Evolutionary conservation across 2,329 filamentous ascomycete genomes (phyloP), one percentile per base, ranked within the genome.

Genomic region (Pseudogymnoascus sp.): DNA sequence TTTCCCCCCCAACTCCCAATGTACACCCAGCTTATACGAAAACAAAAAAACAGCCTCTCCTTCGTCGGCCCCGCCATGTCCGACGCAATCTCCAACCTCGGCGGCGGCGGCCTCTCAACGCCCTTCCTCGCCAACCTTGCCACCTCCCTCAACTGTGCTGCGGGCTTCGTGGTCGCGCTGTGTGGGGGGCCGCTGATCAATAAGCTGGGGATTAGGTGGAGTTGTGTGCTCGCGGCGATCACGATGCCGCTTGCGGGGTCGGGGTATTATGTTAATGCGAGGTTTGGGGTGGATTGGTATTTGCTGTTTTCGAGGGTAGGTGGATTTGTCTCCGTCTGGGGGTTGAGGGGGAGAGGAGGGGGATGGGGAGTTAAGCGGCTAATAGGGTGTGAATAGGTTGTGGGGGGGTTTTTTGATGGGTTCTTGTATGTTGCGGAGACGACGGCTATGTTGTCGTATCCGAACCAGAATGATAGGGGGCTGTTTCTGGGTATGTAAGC

Each of bases 171-270:
- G 3, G 61, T 66, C 19, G 62, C 65, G 6, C 65, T 66, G 2
- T 70, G 73, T 7, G 74, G 74, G 19, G 74, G 74, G 0, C 74
- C 74, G 1, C 61, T 76, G 59, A 75, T 76, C 65, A 76, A 75
- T 65, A 75, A 75, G 60, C 61, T 76, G 6, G 74, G 74, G 12
- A 75, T 75, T 62, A 73, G 72, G 55, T 73, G 70, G 69, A 69
- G 71, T 3, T 76, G 74, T 65, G 65, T 76, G 33, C 72, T 76
- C 41, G 74, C 73, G 6, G 72, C 72, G 6, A 11, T 72, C 2
- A 63, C 70, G 0, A 72, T 76, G 60, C 74, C 74, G 0, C 64
- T 76, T 41, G 66, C 67, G 0, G 73, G 73, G 1, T 75, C 72
- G 12, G 70, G 71, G 11, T 74, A 73, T 61, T 75, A 75, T 60